Base-by-base conservation (phyloP, 208 protist species). In the Naegleria lovaniensis region DNA sequence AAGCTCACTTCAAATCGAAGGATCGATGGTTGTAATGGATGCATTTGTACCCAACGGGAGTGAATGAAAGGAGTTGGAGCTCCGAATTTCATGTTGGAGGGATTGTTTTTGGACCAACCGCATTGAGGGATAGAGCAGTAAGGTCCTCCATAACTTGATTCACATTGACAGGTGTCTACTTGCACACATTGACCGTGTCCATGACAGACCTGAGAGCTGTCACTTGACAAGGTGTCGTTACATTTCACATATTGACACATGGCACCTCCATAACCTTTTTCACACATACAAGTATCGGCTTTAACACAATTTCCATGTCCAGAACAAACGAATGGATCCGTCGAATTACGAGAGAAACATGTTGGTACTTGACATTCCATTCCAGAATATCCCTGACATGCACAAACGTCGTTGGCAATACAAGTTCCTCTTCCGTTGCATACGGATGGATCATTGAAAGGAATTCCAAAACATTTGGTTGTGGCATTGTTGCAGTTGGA, bases 341-440 rank as follows among this genome's bases (percentile, higher is more conserved):
- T n/a, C n/a, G n/a, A n/a, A n/a, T n/a, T n/a, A n/a, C n/a, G n/a
- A n/a, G n/a, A n/a, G 48, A 48, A 85, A 85, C 83, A 85, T 48
- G 38, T 85, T 39, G 83, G 33, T 48, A 48, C 39, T 85, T 85
- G 76, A 84, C 76, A 84, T 84, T 84, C 19, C 13, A 38, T 84
- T 48, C 83, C 83, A 9, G 83, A 48, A 41, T 41, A 85, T 33
- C 83, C 83, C 16, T 13, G 13, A 29, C 83, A 85, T 22, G 29
- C 11, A 25, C 83, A 85, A 33, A 39, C 5, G 48, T 85, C 83
- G 48, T 15, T 41, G 48, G 4, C 11, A 9, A 40, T 9, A 29
- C 83, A 85, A 9, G 13, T 85, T 51, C 83, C 83, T 33, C 22
- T 51, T 48, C 83, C 83, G 5, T 4, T 33, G 38, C 83, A 85